Base-by-base conservation (phyloP, 177 flowering plant species). In the Vitis hybrid region DNA sequence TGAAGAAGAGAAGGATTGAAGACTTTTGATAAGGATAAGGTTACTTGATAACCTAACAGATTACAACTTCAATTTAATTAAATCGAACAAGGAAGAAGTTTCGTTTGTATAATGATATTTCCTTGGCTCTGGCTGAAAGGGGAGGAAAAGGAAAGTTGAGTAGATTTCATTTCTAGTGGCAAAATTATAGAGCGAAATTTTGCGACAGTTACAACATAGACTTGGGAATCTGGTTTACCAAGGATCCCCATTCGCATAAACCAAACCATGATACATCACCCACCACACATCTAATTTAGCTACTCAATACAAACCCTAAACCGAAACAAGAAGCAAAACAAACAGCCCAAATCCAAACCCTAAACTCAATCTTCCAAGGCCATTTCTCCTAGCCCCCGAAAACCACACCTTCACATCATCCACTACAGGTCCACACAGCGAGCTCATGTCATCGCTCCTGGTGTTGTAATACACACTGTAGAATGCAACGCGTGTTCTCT, bases 361-460 rank as follows among this genome's bases (percentile, higher is more conserved):
- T 12, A 81, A 67, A 1, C 69, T 73, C 50, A 80, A 72, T 56
- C 75, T 56, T 52, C 75, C 73, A 64, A 79, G 16, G 73, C 77
- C 77, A 76, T 51, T 65, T 65, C 79, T 75, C 0, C 65, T 19
- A 3, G 89, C 74, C 30, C 80, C 76, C 0, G 97, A 89, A 18
- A 73, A 69, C 86, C 89, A 85, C 4, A 95, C 98, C 70, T 87
- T 78, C 16, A 95, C 88, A 48, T 92, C 94, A 62, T 95, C 99
- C 27, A 95, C 81, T 67, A 95, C 98, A 1, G 99, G 99, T 24
- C 99, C 99, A 75, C 99, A 95, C 2, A 95, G 78, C 3, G 99
- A 95, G 78, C 89, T 92, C 89, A 74, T 82, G 66, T 95, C 98
- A 60, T 93, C 98, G 2, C 72, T 84, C 78, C 97, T 84, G 0